These are phyloP conservation scores for Annona squamosa DNA, from an alignment of 164 flowering plant species.

Conservation along the genomic window DNA sequence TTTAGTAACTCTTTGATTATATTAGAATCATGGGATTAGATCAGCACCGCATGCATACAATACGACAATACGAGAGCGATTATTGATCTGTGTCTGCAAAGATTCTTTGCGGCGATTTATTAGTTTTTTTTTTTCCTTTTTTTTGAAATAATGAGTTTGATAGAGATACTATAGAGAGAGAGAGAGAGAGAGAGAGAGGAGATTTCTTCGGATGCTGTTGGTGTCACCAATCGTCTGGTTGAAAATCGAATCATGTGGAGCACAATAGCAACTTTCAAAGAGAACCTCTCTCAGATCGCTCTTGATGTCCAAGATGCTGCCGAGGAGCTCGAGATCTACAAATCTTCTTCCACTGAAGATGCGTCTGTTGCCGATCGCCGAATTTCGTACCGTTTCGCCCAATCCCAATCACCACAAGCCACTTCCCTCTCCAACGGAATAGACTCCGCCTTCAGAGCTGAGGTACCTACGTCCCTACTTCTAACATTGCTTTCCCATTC, in stretches of 20 bases:
- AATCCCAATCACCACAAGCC: slow-evolving; percentile 37
- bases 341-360: slow-evolving; percentile 25
- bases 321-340: slow-evolving; percentile 49
- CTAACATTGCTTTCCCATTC: neutral
- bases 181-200: too few relatives aligned
- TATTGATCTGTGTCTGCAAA: too few relatives aligned
- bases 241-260: slow-evolving; percentile 19
- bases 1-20: too few relatives aligned
- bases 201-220: neutral
- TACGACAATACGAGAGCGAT: too few relatives aligned
- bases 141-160: too few relatives aligned
- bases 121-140: too few relatives aligned
- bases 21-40: too few relatives aligned
- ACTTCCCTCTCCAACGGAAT: slow-evolving; percentile 50
- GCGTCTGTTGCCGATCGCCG: slow-evolving; percentile 45
- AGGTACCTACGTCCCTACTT: slow-evolving; percentile 33
- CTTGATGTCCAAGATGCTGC: slow-evolving; percentile 75
- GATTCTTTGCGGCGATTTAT: too few relatives aligned
- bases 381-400: slow-evolving; percentile 49
- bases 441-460: slow-evolving; percentile 37
- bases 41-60: too few relatives aligned
- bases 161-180: too few relatives aligned
- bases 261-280: slow-evolving; percentile 62
- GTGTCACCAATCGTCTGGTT: neutral
- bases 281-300: slow-evolving; percentile 75